Evolutionary conservation across 108 stramenopile species (phyloP).

Genomic region (Cyclotella cryptica): DNA sequence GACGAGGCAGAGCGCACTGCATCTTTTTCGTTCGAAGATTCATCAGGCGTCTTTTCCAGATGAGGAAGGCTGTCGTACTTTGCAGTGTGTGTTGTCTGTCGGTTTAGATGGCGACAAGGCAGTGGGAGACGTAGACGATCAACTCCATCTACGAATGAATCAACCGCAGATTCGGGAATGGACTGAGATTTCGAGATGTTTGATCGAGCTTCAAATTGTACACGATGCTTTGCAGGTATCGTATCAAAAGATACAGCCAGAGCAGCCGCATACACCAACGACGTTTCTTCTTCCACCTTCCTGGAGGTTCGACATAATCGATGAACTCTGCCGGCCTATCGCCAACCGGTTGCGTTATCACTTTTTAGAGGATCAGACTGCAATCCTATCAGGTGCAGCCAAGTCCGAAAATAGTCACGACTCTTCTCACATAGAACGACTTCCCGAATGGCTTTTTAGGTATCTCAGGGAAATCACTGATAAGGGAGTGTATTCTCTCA

Average conservation of each 20-base stretch:
- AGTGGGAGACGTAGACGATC: background rate
- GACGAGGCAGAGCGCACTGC: background rate
- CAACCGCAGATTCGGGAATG: constrained; percentile 14
- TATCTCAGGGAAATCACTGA: constrained; percentile 68
- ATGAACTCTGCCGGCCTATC: constrained; percentile 62
- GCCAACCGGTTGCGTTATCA: constrained; percentile 66
- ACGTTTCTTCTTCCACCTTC: background rate
- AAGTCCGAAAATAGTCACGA: background rate
- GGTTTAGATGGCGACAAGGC: background rate
- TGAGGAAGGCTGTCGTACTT: background rate
- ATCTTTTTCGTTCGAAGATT: background rate
- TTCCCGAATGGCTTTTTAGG: constrained; percentile 82
- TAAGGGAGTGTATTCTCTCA: constrained; percentile 35
- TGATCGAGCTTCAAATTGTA: constrained; percentile 48
- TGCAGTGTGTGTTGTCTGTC: background rate
- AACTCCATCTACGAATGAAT: background rate
- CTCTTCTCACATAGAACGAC: constrained; percentile 51
- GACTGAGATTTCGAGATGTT: constrained; percentile 13
- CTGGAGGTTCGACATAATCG: constrained; percentile 48
- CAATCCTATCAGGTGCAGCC: constrained; percentile 50
- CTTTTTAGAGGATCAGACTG: constrained; percentile 65
- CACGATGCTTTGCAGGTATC: constrained; percentile 29
- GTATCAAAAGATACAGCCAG: constrained; percentile 7
- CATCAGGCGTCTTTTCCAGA: background rate
- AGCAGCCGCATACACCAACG: background rate